Base-by-base conservation (phyloP, 176 grass and related monocot genomes). In the Puya raimondii region DNA sequence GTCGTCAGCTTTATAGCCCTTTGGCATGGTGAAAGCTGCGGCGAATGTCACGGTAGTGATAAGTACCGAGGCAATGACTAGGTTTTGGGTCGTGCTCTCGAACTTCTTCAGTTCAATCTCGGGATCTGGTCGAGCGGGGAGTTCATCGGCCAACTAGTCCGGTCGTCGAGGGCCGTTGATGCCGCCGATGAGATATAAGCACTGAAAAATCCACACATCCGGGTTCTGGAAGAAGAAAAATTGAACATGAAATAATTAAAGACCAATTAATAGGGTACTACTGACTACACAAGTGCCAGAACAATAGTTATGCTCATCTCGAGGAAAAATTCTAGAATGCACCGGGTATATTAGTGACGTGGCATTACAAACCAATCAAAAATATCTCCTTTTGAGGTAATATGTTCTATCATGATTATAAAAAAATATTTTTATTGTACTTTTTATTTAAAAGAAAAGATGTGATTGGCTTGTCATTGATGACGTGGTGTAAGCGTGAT, bases 41-140 rank as follows among this genome's bases (percentile, higher is more conserved):
- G 85, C 69, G 66, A 87, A 87, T 27, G 85, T 87, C n/a, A 87
- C 80, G 1, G 85, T 87, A 25, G 85, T 75, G 29, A 87, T 70
- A 23, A 87, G 80, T 47, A 80, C 85, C 0, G 85, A 83, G 0
- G 75, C 76, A 58, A 87, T 73, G 49, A 80, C 78, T 61, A 87
- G 23, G 25, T 83, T 87, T 51, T 87, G 85, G 12, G 80, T 59
- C 23, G 83, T 83, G 50, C 80, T 83, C 53, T 49, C 69, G 11
- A 80, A 83, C 80, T 87, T 87, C 69, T 87, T 83, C 50, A 80
- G 72, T 25, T 65, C 26, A 2, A 11, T 65, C 72, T 58, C 22
- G 17, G 1, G 1, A 16, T 61, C 21, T 51, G 3, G 4, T 73
- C 33, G 17, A 18, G 12, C 16, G 8, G 10, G 50, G 11, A 51